Base-by-base conservation (phyloP, 805 yeast species). In the Monosporozyma siamensis region DNA sequence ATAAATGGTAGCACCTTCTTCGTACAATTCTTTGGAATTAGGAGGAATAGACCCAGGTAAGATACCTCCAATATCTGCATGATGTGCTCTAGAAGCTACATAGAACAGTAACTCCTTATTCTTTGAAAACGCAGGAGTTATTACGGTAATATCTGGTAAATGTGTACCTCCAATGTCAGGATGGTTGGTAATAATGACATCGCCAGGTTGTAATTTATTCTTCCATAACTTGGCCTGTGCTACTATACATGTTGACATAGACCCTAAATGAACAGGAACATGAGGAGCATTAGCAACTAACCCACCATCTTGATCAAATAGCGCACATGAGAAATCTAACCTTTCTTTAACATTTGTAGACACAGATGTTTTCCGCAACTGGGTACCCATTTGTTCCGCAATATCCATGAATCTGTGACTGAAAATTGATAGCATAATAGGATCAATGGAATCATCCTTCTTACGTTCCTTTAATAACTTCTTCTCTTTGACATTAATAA, bases 21-120 rank as follows among this genome's bases (percentile, higher is more conserved):
- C 89, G 70, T 78, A 82, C 32, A 90, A 65, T 45, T 79, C 78
- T 54, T 80, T 85, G 2, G 96, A 86, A 56, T 82, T 79, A 8
- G 96, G 95, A 12, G 97, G 96, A 88, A 89, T 87, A 0, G 95
- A 82, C 1, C 97, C 97, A 1, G 97, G 95, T 27, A 86, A 65
- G 44, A 82, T 76, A 11, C 95, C 94, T 14, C 97, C 97, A 55
- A 90, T 89, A 62, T 89, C 97, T 5, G 96, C 89, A 64, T 90
- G 97, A 64, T 89, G 97, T 2, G 96, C 97, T 49, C 97, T 71
- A 0, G 95, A 81, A 0, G 97, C 97, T 11, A 86, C 88, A 70
- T 86, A 89, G 59, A 89, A 89, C 22, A 87, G 75, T 27, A 86
- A 71, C 41, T 67, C 61, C 6, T 68, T 73, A 18, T 66, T 69